Evolutionary conservation across 148 eudicot species (phyloP), one percentile per base, ranked within the genome.

Genomic region (Rhododendron ferrugineum): DNA sequence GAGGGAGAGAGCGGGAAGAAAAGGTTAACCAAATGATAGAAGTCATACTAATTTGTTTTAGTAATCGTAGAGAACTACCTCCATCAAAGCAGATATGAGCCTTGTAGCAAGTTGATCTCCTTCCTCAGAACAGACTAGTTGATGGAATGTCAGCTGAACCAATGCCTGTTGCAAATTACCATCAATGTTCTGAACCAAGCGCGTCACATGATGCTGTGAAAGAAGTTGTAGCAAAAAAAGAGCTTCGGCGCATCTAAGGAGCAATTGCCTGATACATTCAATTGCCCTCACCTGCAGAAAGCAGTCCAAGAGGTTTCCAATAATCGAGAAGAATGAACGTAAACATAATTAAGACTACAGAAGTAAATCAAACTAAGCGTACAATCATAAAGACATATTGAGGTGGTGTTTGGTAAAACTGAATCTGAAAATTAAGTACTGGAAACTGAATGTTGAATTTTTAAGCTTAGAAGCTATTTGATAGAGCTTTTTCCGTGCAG

Each of bases 1-100:
- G 37, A 30, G 37, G 75, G 75, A 30, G 32, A 20, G 23, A 40
- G 72, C 22, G 54, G 73, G 30, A 15, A 2, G 20, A 14, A 7
- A 68, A 81, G 4, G 14, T 16, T 42, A 10, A 18, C 37, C 28
- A 75, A 30, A 56, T 56, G 42, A 81, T 72, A 85, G 20, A 66
- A 68, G 37, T 37, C 52, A 4, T 36, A 18, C 26, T 8, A 2
- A 81, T 46, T 47, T 36, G 82, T 20, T 64, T n/a, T 14, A 54
- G 18, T 54, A 87, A 22, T 82, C 28, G 20, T 78, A 46, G 3
- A 81, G 70, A 44, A 78, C 28, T 94, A 97, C 99, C 99, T 97
- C 99, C 98, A 97, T 95, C 82, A 97, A 89, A 76, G 98, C 91
- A 89, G 99, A 93, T 89, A 97, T 92, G 86, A 97, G 98, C 90